These are phyloP conservation scores for Aristolochia californica DNA, from an alignment of 164 flowering plant genomes.

Conservation along the genomic window DNA sequence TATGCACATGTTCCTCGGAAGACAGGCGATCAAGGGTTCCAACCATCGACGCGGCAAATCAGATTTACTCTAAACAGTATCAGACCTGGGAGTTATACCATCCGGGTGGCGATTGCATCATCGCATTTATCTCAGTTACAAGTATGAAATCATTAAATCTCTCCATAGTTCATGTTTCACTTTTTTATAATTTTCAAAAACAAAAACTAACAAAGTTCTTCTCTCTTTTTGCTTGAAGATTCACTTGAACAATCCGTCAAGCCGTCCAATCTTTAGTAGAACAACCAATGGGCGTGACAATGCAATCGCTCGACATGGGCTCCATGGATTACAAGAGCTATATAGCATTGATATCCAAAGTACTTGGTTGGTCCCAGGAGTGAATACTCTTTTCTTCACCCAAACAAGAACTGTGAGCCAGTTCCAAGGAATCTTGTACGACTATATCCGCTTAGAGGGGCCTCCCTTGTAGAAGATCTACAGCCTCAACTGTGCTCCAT, in stretches of 20 bases:
- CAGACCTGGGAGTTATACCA: constrained; percentile 13
- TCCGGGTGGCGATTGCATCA: constrained; percentile 23
- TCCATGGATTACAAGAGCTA: constrained; percentile 57
- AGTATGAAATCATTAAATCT: no score
- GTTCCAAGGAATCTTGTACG: constrained; percentile 54
- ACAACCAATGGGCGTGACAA: constrained; percentile 61
- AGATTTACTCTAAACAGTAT: constrained; percentile 14
- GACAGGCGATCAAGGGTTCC: constrained; percentile 21
- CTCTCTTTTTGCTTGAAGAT: not conserved
- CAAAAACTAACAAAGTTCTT: not conserved
- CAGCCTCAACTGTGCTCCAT: no score
- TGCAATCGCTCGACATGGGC: constrained; percentile 62
- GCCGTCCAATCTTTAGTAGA: constrained; percentile 33
- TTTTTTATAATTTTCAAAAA: not conserved
- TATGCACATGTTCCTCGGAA: constrained; percentile 71
- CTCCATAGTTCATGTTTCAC: no score
- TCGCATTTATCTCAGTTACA: constrained; percentile 20
- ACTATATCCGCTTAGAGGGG: constrained; percentile 57
- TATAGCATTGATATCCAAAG: constrained; percentile 30
- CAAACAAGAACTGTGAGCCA: constrained; percentile 28
- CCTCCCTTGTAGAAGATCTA: constrained; percentile 14
- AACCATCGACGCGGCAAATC: constrained; percentile 44
- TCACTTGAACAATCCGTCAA: constrained; percentile 8
- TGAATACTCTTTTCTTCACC: constrained; percentile 48
- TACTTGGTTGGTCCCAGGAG: constrained; percentile 25